Evolutionary conservation across 495 filamentous ascomycete species (phyloP).

Genomic region (Aspergillus cristatus): DNA sequence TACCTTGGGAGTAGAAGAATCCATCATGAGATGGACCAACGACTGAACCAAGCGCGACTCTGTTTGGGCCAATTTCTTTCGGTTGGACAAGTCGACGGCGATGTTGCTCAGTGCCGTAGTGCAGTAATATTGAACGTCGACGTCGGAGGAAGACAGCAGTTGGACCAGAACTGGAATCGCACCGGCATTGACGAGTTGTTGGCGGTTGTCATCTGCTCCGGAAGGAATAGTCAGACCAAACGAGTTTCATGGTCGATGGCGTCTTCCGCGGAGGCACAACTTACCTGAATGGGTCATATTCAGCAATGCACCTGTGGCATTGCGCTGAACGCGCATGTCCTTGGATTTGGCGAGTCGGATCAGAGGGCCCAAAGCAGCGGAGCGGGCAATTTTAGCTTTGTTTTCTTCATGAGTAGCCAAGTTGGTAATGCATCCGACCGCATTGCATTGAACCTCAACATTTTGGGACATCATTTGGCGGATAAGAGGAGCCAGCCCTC

Average conservation of each 20-base stretch:
- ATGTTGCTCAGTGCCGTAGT: constrained; percentile 98
- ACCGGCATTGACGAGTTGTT: constrained; percentile 92
- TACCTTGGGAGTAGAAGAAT: constrained; percentile 92
- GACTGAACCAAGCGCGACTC: constrained; percentile 86
- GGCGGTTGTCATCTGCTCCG: constrained; percentile 82
- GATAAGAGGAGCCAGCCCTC: constrained; percentile 85
- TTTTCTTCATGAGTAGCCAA: constrained; percentile 97
- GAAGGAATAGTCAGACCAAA: constrained; percentile 4
- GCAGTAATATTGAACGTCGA: constrained; percentile 99
- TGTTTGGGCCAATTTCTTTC: constrained; percentile 79
- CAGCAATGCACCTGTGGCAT: constrained; percentile 88
- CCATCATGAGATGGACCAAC: constrained; percentile 96
- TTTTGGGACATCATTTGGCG: constrained; percentile 98
- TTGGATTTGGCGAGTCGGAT: constrained; percentile 92
- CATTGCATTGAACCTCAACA: constrained; percentile 98
- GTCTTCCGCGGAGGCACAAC: constrained; percentile 7
- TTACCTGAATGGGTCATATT: constrained; percentile 99
- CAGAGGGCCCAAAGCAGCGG: constrained; percentile 81
- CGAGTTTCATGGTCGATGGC: not conserved
- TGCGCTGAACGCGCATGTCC: constrained; percentile 96
- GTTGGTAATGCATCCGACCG: constrained; percentile 97
- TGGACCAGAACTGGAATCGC: constrained; percentile 96
- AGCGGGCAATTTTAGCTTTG: constrained; percentile 95
- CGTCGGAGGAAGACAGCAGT: constrained; percentile 79
- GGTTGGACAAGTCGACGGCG: constrained; percentile 84